Evolutionary conservation across 768 basidiomycete genomes (phyloP), one percentile per base, ranked within the genome.

Genomic region (Naematelia aurantialba): DNA sequence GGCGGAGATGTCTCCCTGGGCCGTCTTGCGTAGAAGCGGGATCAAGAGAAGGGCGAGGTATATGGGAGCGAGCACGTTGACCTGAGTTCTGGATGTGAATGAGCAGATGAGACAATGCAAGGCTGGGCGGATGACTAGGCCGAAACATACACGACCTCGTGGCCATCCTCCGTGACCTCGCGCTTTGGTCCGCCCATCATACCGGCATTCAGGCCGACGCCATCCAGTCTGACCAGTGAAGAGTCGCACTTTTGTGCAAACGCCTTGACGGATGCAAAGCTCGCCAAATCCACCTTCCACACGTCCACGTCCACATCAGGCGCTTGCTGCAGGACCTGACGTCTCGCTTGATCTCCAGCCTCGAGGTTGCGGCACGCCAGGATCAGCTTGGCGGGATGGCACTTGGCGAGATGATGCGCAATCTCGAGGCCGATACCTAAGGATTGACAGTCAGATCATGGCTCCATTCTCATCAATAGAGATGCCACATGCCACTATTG

Each of bases 221-320:
- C 54, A 56, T 67, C 65, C 52, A 67, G 49, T 52, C 65, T 63
- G 8, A 61, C 65, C 45, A 67, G 29, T 46, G 59, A 51, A 22
- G 26, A 50, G 34, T 39, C 8, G 21, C 55, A 59, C 30, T 56
- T 29, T 2, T 63, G 54, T 31, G 42, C 62, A 48, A 63, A 67
- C 26, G 49, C 59, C 49, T 60, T 63, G 52, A 67, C 56, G 17
- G 50, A 60, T 39, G 45, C 42, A 46, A 63, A 49, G n/a, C 46
- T 44, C 12, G 63, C 58, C 52, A 63, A 12, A 52, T 67, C 65
- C 19, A 67, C 22, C 21, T 55, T 13, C 65, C 65, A 67, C 1
- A 67, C 62, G 31, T 67, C 65, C 8, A 59, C 52, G 5, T 59
- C 50, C n/a, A 50, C 44, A n/a, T 48, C 19, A 12, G 55, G 45